Evolutionary conservation across 352 stramenopile genomes (phyloP).

Genomic region (Pythium periplocum): DNA sequence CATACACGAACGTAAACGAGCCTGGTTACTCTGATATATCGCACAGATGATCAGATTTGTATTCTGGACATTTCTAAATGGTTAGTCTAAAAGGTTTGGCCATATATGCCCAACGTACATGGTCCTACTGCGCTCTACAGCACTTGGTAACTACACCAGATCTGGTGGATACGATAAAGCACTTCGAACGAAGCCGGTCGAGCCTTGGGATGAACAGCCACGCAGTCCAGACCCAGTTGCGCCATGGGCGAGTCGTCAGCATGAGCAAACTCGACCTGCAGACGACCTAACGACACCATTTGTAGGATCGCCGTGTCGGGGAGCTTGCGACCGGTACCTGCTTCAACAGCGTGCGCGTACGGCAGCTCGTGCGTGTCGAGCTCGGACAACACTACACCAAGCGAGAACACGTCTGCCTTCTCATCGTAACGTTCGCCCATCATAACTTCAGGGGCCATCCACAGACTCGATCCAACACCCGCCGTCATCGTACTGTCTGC

Average conservation of each 20-base stretch:
- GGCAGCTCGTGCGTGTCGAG: conserved; percentile 11
- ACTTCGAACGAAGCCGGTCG: conserved; percentile 16
- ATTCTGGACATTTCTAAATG: neutral
- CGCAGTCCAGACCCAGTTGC: conserved; percentile 12
- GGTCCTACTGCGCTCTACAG: neutral
- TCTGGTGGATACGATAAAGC: conserved; percentile 1
- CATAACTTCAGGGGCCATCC: conserved; percentile 25
- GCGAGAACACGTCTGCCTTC: conserved; percentile 25
- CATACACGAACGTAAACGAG: too few species aligned
- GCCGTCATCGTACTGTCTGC: conserved; percentile 21
- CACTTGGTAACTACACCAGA: neutral
- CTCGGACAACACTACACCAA: conserved; percentile 26
- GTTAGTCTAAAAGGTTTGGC: too few species aligned
- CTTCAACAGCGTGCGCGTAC: conserved; percentile 9
- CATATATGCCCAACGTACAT: neutral
- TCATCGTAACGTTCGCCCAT: conserved; percentile 19
- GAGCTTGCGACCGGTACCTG: conserved; percentile 6
- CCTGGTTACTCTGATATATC: too few species aligned
- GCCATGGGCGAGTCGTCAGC: conserved; percentile 4
- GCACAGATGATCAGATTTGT: neutral
- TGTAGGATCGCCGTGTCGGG: conserved; percentile 15
- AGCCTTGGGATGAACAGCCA: conserved; percentile 13
- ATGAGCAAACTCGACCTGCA: conserved; percentile 4
- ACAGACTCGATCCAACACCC: conserved; percentile 20
- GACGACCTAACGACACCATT: conserved; percentile 3